Conservation (phyloP, 2,329 filamentous ascomycete species). For the Fusarium dimerum region DNA sequence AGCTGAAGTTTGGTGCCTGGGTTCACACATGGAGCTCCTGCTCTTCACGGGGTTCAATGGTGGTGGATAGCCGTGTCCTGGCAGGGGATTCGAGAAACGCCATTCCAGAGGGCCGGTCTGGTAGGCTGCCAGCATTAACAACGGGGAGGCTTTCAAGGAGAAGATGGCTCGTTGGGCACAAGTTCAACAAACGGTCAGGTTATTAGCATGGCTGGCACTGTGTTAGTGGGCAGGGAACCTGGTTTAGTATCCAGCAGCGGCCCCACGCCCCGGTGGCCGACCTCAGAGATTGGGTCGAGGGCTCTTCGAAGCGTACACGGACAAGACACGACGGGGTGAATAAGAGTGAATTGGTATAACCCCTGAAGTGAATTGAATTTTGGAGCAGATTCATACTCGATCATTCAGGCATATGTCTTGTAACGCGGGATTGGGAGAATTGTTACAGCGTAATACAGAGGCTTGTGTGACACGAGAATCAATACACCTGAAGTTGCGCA, state of each 20-base stretch:
- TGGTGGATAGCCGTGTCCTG: too few relatives aligned
- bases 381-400: background rate
- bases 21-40: too few relatives aligned
- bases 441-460: background rate
- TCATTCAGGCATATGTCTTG: too few relatives aligned
- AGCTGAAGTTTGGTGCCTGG: background rate
- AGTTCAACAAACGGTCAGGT: too few relatives aligned
- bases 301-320: constrained; percentile 15
- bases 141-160: background rate
- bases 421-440: too few relatives aligned
- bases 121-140: too few relatives aligned
- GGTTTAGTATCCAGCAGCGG: constrained; percentile 23
- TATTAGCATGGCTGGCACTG: too few relatives aligned
- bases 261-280: constrained; percentile 26
- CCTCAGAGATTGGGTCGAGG: constrained; percentile 18
- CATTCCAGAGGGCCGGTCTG: too few relatives aligned
- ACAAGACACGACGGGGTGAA: constrained; percentile 7
- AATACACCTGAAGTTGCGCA: too few relatives aligned
- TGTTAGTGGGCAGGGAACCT: background rate
- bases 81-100: background rate
- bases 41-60: too few relatives aligned
- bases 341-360: constrained; percentile 5
- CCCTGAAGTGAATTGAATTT: background rate
- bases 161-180: too few relatives aligned
- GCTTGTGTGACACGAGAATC: too few relatives aligned